A percentile compares a stretch with the other conserved stretches of the same genome.
phyloP scores from a whole-genome alignment of 768 basidiomycete genomes.

The Naganishia onofrii region DNA sequence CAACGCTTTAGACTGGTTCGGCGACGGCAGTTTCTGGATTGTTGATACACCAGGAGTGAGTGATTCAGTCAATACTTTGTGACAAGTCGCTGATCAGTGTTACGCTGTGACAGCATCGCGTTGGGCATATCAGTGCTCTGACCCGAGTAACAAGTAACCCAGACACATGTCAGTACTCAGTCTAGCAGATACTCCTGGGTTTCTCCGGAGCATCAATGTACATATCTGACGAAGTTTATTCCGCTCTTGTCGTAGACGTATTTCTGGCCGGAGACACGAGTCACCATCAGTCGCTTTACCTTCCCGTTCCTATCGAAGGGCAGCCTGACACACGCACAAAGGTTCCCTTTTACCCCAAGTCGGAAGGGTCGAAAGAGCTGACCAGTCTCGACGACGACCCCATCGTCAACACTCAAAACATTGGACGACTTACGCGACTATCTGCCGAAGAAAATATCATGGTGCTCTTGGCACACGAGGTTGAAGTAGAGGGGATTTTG shows the following conservation, averaged over 20 bases:
- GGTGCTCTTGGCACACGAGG: constrained; percentile 42
- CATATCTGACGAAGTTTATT: background rate
- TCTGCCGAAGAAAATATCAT: constrained; percentile 39
- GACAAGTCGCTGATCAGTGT: background rate
- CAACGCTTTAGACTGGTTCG: constrained; percentile 37
- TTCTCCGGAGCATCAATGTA: background rate
- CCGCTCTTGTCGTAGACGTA: constrained; percentile 31
- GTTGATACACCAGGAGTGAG: constrained; percentile 38
- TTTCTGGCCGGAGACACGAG: constrained; percentile 39
- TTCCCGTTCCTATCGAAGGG: constrained; percentile 32
- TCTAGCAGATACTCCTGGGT: background rate
- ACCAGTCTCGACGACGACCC: constrained; percentile 34
- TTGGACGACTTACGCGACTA: constrained; percentile 36
- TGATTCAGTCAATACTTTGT: background rate
- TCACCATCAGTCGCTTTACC: constrained; percentile 39
- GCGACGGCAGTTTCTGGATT: constrained; percentile 41
- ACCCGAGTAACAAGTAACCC: constrained; percentile 37
- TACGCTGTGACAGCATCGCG: constrained; percentile 31
- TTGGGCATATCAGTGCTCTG: constrained; percentile 39
- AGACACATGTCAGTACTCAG: constrained; percentile 34
- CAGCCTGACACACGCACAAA: constrained; percentile 20
- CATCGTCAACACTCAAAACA: constrained; percentile 30
- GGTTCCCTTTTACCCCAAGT: constrained; percentile 31
- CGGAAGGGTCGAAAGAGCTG: constrained; percentile 19
- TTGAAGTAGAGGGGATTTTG: constrained; percentile 32